A percentile compares a stretch with the other conserved stretches of the same genome.
phyloP scores from a whole-genome alignment of 352 stramenopile genomes.

The Globisporangium splendens region DNA sequence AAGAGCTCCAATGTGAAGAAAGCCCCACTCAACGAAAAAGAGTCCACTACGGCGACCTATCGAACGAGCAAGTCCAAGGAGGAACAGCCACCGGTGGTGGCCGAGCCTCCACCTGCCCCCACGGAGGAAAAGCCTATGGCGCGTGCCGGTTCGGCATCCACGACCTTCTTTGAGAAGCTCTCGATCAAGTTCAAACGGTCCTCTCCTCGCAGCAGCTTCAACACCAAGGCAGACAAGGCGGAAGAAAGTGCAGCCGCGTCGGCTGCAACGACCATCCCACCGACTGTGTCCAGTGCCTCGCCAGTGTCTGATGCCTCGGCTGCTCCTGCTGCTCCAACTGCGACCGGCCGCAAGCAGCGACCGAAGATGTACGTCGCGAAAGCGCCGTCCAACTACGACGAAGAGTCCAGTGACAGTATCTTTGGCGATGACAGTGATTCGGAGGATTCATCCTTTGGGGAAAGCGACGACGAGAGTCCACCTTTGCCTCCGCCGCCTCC shows the following conservation, averaged over 20 bases:
- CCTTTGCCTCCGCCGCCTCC: conserved; percentile 34
- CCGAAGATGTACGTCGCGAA: conserved; percentile 81
- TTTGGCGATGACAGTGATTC: conserved; percentile 78
- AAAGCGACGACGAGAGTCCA: conserved; percentile 36
- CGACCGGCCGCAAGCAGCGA: conserved; percentile 36
- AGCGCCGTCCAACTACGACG: conserved; percentile 55
- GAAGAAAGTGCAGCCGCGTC: conserved; percentile 14
- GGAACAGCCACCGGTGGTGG: background rate
- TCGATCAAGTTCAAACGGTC: conserved; percentile 76
- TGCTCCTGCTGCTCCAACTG: conserved; percentile 10
- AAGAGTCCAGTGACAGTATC: conserved; percentile 86
- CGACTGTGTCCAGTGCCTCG: background rate
- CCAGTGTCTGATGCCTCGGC: conserved; percentile 1
- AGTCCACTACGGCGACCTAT: background rate
- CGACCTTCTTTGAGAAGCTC: conserved; percentile 84
- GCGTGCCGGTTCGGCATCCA: conserved; percentile 36
- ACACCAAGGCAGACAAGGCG: conserved; percentile 17
- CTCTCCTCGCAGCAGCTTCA: conserved; percentile 34
- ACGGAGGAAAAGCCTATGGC: conserved; percentile 30
- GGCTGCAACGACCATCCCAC: background rate
- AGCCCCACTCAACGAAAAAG: background rate
- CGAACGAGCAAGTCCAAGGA: conserved; percentile 5
- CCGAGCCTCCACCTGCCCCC: conserved; percentile 12
- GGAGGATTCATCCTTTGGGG: conserved; percentile 31
- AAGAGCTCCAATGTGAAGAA: conserved; percentile 2